Conservation (phyloP, 2,329 filamentous ascomycete species). For the Sporothrix brasiliensis region DNA sequence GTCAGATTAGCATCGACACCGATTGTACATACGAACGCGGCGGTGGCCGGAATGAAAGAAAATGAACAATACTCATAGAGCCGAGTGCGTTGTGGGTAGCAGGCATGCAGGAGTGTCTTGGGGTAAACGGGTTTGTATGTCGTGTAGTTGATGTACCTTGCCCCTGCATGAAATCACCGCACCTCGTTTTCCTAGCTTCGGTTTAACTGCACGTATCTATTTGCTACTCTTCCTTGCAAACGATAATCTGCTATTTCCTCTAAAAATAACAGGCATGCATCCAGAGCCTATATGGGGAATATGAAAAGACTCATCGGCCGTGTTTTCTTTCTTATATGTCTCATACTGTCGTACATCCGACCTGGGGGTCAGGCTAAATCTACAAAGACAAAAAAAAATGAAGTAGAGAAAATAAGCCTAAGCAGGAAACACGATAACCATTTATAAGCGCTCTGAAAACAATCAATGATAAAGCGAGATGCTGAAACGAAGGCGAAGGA, state of each 20-base stretch:
- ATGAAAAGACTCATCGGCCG: neutral
- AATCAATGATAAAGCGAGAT: neutral
- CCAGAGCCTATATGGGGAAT: constrained; percentile 3
- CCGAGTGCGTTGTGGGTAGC: neutral
- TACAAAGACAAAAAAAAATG: too few relatives aligned
- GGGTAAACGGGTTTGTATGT: neutral
- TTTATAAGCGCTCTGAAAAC: neutral
- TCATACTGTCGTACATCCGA: neutral
- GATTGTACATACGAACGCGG: constrained; percentile 28
- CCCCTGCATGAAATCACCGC: neutral
- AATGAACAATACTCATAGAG: constrained; percentile 1
- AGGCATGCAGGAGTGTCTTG: neutral
- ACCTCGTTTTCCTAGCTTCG: neutral
- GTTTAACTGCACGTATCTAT: neutral
- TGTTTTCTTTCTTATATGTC: neutral
- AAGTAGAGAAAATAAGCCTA: neutral
- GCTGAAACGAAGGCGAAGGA: neutral
- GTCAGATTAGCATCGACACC: constrained; percentile 24
- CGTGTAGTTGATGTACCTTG: neutral
- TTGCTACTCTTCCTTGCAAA: constrained; percentile 6
- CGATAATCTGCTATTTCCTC: neutral
- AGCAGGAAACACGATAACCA: neutral
- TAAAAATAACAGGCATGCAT: neutral
- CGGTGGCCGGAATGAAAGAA: constrained; percentile 6
- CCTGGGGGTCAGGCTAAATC: neutral